Percentiles rank a stretch among this genome's conserved stretches.
phyloP scores from a whole-genome alignment of 495 filamentous ascomycete genomes.

The Penicillium robsamsonii region DNA sequence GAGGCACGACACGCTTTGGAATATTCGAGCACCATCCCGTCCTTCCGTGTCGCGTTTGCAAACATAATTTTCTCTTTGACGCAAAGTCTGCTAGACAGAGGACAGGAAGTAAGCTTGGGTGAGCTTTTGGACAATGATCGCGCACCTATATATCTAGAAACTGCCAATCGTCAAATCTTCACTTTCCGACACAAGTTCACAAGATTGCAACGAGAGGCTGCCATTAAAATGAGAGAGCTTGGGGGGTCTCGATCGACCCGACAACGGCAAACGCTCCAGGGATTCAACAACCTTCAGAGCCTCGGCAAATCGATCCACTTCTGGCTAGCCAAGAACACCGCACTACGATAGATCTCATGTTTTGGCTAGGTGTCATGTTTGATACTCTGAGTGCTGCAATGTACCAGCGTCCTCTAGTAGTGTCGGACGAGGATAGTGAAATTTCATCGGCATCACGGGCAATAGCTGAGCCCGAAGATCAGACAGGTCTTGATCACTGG shows the following conservation, averaged over 20 bases:
- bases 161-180: constrained; percentile 35
- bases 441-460: constrained; percentile 9
- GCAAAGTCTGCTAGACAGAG: constrained; percentile 34
- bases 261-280: not conserved
- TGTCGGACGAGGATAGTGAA: constrained; percentile 48
- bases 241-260: constrained; percentile 7
- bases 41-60: constrained; percentile 45
- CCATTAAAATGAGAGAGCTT: not conserved
- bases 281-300: not conserved
- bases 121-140: constrained; percentile 38
- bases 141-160: constrained; percentile 40
- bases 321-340: constrained; percentile 31
- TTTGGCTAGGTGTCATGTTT: constrained; percentile 52
- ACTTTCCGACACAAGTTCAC: constrained; percentile 31
- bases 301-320: constrained; percentile 7
- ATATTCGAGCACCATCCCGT: constrained; percentile 35
- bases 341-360: constrained; percentile 42
- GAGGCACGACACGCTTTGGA: constrained; percentile 41
- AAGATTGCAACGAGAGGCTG: constrained; percentile 16
- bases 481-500: constrained; percentile 17
- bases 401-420: constrained; percentile 41
- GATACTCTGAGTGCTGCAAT: constrained; percentile 50
- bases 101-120: constrained; percentile 17
- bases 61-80: constrained; percentile 48
- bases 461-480: not conserved